Evolutionary conservation across 768 basidiomycete genomes (phyloP), one percentile per base, ranked within the genome.

Genomic region (Leccinum obscurum): DNA sequence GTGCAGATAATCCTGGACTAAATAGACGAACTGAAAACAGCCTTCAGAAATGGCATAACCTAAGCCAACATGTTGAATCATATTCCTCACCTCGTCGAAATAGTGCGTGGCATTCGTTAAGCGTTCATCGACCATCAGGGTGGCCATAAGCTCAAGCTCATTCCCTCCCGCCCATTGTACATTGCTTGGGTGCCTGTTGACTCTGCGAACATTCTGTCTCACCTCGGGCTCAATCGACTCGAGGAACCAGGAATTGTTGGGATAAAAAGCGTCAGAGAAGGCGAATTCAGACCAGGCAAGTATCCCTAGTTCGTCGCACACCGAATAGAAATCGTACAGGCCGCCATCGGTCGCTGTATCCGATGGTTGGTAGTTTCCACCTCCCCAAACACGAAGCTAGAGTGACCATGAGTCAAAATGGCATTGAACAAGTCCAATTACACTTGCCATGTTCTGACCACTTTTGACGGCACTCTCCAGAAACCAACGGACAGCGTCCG

Each of bases 131-230:
- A 10, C 56, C 5, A 4, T 4, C 44, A 58, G 24, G 22, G n/a
- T 46, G 44, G 39, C 28, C 77, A 85, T 84, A 67, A 85, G 83
- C 68, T 86, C 56, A 11, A 61, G 14, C 52, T 61, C 56, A 28
- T 58, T 85, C n/a, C 84, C 83, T 10, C 82, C 83, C 11, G 84
- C 84, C 83, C 85, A 85, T 56, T 85, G 84, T 2, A 71, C 81
- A 62, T 79, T 81, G 68, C 83, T 85, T 4, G 84, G 83, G 58
- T 86, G 84, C 28, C 76, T 74, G 61, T 85, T 85, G 20, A 84
- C 66, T 24, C 85, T 72, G 22, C 84, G 55, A 37, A 61, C 60
- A 13, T 53, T 85, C 70, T 85, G 82, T 20, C 81, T 74, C 14
- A 85, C 81, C 65, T 86, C 85, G 2, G 81, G 80, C 50, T 82